A percentile compares a stretch with the other conserved stretches of the same genome.
These are phyloP conservation scores for Solanum rostratum DNA, from an alignment of 257 asterid genomes.

Conservation along the genomic window DNA sequence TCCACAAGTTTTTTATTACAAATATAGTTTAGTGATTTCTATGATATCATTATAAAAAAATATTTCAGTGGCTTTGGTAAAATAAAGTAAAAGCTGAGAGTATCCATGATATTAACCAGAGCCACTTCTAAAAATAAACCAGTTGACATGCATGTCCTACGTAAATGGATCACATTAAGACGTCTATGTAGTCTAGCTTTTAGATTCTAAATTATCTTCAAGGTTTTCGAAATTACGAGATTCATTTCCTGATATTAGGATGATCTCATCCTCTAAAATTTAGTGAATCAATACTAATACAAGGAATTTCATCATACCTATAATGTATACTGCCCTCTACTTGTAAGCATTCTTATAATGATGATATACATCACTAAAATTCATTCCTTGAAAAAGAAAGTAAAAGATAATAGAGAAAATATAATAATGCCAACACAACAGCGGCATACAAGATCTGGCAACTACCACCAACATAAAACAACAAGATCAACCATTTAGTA, in stretches of 20 bases:
- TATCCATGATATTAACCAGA: not conserved
- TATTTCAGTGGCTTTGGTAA: too few species aligned
- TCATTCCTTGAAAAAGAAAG: not conserved
- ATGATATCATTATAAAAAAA: not conserved
- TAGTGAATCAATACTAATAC: not conserved
- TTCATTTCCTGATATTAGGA: not conserved
- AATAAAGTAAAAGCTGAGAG: too few species aligned
- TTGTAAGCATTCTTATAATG: not conserved
- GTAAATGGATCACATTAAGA: not conserved
- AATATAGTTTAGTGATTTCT: not conserved
- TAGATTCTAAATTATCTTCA: not conserved
- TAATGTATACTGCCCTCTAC: not conserved
- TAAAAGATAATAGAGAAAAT: not conserved
- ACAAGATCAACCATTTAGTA: not conserved
- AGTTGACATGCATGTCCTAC: not conserved
- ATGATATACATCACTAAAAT: not conserved
- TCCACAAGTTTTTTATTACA: not conserved
- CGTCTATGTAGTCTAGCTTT: not conserved
- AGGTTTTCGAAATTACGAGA: not conserved
- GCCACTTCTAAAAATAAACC: not conserved
- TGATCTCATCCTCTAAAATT: not conserved
- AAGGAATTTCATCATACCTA: not conserved
- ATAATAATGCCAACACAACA: not conserved
- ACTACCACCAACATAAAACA: not conserved
- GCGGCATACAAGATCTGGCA: not conserved